These are phyloP conservation scores for Lipomyces kockii DNA, from an alignment of 805 yeast genomes.

Conservation along the genomic window DNA sequence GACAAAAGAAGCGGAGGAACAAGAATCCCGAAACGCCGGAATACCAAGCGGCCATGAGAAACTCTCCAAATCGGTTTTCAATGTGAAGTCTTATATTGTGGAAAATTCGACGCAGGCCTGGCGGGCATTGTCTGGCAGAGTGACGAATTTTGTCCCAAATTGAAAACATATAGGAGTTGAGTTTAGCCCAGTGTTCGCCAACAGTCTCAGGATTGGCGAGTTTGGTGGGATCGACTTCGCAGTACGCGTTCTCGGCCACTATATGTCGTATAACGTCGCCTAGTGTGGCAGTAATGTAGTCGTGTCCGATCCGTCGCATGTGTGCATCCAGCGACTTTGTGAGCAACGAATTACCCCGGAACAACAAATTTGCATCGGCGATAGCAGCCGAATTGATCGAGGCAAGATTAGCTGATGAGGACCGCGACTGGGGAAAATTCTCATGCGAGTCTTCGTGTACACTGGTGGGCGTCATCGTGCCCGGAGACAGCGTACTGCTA, in stretches of 20 bases:
- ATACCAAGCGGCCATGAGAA: slow-evolving; percentile 48
- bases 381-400: slow-evolving; percentile 21
- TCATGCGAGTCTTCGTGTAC: neutral
- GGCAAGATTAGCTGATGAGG: slow-evolving; percentile 3
- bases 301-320: slow-evolving; percentile 76
- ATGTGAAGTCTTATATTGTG: slow-evolving; percentile 65
- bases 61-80: slow-evolving; percentile 44
- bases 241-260: slow-evolving; percentile 54
- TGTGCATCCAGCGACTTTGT: slow-evolving; percentile 81
- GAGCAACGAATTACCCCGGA: slow-evolving; percentile 83
- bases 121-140: slow-evolving; percentile 78
- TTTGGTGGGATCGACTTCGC: slow-evolving; percentile 83
- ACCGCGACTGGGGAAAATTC: neutral
- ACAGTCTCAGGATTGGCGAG: slow-evolving; percentile 46
- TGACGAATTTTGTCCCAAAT: slow-evolving; percentile 69
- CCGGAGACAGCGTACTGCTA: slow-evolving; percentile 26
- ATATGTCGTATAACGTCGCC: slow-evolving; percentile 68
- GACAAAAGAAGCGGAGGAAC: slow-evolving; percentile 84
- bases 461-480: slow-evolving; percentile 22
- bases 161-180: slow-evolving; percentile 35
- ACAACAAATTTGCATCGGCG: slow-evolving; percentile 58
- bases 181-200: slow-evolving; percentile 38
- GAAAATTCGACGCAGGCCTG: slow-evolving; percentile 65
- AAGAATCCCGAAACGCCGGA: slow-evolving; percentile 83
- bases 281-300: slow-evolving; percentile 71